Evolutionary conservation across 768 basidiomycete genomes (phyloP).

Genomic region (Rhodotorula sphaerocarpa): DNA sequence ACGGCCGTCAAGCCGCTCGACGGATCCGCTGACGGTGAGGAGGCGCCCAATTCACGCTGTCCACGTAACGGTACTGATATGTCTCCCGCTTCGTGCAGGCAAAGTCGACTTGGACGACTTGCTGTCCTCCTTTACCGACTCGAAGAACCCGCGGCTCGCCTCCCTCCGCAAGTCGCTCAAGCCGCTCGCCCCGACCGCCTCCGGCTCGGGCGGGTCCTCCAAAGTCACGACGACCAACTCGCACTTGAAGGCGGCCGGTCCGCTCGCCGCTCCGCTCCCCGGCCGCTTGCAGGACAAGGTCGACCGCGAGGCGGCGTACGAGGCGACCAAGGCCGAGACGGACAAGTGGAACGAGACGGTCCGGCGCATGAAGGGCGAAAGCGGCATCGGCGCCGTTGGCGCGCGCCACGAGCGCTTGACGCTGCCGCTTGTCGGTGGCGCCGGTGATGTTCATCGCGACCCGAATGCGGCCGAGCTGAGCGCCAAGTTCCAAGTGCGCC

Average conservation of each 20-base stretch:
- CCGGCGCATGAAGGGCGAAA: constrained; percentile 78
- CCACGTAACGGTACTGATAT: too few species aligned
- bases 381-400: constrained; percentile 41
- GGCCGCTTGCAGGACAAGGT: constrained; percentile 78
- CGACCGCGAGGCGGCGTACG: constrained; percentile 88
- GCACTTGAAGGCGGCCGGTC: constrained; percentile 31
- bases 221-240: constrained; percentile 25
- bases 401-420: constrained; percentile 35
- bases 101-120: constrained; percentile 37
- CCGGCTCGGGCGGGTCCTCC: neutral
- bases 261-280: constrained; percentile 74
- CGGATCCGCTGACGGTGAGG: constrained; percentile 4
- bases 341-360: constrained; percentile 89
- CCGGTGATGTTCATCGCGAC: constrained; percentile 24
- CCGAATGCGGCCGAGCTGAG: constrained; percentile 65
- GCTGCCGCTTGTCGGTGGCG: constrained; percentile 29
- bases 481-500: constrained; percentile 71
- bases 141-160: constrained; percentile 42
- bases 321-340: constrained; percentile 82
- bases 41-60: neutral
- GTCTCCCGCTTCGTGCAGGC: constrained; percentile 5
- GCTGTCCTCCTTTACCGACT: constrained; percentile 37
- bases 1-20: constrained; percentile 42
- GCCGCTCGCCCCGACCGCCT: constrained; percentile 29
- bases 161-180: constrained; percentile 37